Evolutionary conservation across 1,284 basidiomycete genomes (phyloP).

Genomic region (Papiliotrema terrestris): DNA sequence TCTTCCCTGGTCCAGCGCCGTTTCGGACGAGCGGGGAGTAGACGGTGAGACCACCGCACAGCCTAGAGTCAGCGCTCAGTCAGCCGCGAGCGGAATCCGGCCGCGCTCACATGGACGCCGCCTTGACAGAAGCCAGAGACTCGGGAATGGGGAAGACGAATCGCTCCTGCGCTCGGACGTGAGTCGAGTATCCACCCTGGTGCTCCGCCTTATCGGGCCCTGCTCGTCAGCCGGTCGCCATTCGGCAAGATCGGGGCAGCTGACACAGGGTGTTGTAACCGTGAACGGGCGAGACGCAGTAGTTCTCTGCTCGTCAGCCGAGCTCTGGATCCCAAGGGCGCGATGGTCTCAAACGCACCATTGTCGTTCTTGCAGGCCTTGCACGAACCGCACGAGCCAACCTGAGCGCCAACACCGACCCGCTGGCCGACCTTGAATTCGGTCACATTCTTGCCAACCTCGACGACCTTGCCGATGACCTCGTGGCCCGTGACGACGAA

Average conservation of each 20-base stretch:
- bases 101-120: conserved; percentile 47
- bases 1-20: conserved; percentile 61
- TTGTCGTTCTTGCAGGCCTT: conserved; percentile 46
- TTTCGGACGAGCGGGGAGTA: conserved; percentile 63
- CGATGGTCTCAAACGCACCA: conserved; percentile 27
- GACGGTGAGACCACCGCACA: conserved; percentile 65
- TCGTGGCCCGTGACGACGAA: conserved; percentile 53
- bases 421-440: conserved; percentile 52
- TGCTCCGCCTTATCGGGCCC: conserved; percentile 57
- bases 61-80: conserved; percentile 48
- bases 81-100: not conserved
- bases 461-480: conserved; percentile 51
- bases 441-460: conserved; percentile 49
- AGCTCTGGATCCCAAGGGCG: not conserved
- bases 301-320: conserved; percentile 40
- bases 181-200: conserved; percentile 61
- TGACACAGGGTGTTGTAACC: conserved; percentile 47
- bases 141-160: conserved; percentile 70
- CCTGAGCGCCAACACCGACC: conserved; percentile 54
- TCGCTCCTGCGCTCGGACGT: conserved; percentile 62
- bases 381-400: conserved; percentile 46
- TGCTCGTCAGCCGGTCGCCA: conserved; percentile 52
- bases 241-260: no score
- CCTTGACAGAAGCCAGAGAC: conserved; percentile 56
- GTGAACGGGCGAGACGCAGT: conserved; percentile 48